Base-by-base conservation (phyloP, 2,329 filamentous ascomycete genomes). In the Sphaerostilbella broomeana region DNA sequence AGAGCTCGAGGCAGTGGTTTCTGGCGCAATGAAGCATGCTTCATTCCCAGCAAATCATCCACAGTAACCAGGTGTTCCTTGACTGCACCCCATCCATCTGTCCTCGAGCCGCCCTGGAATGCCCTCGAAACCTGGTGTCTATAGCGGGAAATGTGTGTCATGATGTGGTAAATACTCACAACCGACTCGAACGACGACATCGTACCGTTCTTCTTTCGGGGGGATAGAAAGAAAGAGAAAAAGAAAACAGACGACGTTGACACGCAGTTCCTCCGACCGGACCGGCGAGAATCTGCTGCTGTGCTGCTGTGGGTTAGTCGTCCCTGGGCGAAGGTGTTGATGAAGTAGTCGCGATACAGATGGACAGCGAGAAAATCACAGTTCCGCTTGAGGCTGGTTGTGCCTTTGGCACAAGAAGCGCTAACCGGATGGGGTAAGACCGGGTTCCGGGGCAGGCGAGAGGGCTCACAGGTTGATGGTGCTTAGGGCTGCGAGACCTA, bases 121-220 rank as follows among this genome's bases (percentile, higher is more conserved):
- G 34, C 31, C n/a, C 19, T 40, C 41, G 31, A 24, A 29, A 31
- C 26, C n/a, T n/a, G n/a, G n/a, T n/a, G n/a, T n/a, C n/a, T n/a
- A n/a, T n/a, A 34, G 20, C 27, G 37, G 38, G 30, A 38, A 37
- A 38, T 26, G 38, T 18, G 30, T 38, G 28, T 34, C 30, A 24
- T 38, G 25, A 32, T 20, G 25, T 44, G 36, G 35, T 41, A 47
- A 43, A 40, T 59, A 81, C 78, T 81, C 70, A 82, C 79, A 73
- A 80, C 77, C 67, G 69, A 64, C 73, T 82, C 79, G 69, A 82
- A 81, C 61, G 73, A 75, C 65, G 77, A 81, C 77, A 81, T 81
- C 64, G 71, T 76, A 57, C 51, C 53, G 58, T 65, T 60, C 62
- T 53, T 56, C 57, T 51, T 53, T 47, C 47, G 49, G 52, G 45